Percentiles rank a stretch among this genome's conserved stretches.
Conservation (phyloP, 2,329 filamentous ascomycete species). For the Curvularia eragrostidis region DNA sequence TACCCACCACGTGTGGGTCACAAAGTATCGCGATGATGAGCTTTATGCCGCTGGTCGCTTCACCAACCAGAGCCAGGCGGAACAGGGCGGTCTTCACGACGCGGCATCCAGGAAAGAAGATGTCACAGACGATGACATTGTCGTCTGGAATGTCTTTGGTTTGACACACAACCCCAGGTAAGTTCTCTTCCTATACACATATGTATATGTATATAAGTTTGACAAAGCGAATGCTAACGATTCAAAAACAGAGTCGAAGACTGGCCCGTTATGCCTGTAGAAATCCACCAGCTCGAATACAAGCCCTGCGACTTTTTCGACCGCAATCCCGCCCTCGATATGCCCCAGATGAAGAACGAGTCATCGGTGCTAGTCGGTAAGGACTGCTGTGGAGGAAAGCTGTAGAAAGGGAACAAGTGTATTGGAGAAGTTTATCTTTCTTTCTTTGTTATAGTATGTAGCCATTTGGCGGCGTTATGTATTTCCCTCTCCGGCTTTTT, state of each 20-base stretch:
- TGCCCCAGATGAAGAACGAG: slow-evolving; percentile 51
- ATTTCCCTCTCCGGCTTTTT: no score
- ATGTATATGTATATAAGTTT: neutral
- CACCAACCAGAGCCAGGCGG: slow-evolving; percentile 55
- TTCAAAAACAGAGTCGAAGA: slow-evolving; percentile 49
- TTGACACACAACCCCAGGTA: slow-evolving; percentile 59
- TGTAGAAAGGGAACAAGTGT: slow-evolving; percentile 8
- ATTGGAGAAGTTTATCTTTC: neutral
- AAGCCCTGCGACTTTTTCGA: slow-evolving; percentile 62
- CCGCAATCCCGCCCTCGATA: slow-evolving; percentile 61
- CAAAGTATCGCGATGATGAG: slow-evolving; percentile 60
- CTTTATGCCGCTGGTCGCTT: slow-evolving; percentile 58
- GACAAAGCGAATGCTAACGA: neutral
- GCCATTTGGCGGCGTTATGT: neutral
- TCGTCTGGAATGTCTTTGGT: slow-evolving; percentile 60
- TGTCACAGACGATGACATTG: slow-evolving; percentile 56
- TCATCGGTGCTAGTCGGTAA: slow-evolving; percentile 40
- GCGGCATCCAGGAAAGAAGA: slow-evolving; percentile 53
- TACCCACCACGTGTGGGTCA: slow-evolving; percentile 62
- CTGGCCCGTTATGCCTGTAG: slow-evolving; percentile 60
- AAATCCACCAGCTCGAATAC: slow-evolving; percentile 57
- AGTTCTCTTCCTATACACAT: slow-evolving; percentile 1
- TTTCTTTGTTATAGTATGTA: neutral
- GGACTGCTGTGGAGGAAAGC: slow-evolving; percentile 34
- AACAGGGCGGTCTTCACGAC: slow-evolving; percentile 55